phyloP scores from a whole-genome alignment of 2,329 filamentous ascomycete species.

The Epichloe amarillans region DNA sequence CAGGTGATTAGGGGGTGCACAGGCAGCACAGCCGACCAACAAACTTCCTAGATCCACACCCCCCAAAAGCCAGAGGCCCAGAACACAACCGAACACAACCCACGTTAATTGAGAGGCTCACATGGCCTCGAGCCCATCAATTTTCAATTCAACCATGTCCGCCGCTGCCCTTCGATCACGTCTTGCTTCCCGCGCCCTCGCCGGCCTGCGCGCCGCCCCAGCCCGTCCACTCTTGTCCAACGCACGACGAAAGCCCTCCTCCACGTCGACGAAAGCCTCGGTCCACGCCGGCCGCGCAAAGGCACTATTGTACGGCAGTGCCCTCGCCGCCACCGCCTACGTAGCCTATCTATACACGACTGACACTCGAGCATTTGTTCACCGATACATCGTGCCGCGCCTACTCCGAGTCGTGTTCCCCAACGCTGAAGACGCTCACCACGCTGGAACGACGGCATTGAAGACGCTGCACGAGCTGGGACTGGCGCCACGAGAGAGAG shows the following conservation, averaged over 20 bases:
- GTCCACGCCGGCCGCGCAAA: conserved; percentile 20
- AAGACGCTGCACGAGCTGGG: conserved; percentile 60
- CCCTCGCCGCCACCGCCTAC: conserved; percentile 27
- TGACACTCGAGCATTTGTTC: conserved; percentile 58
- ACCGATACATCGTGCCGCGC: conserved; percentile 55
- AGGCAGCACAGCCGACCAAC: too few species aligned
- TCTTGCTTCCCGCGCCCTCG: conserved; percentile 6
- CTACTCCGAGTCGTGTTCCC: conserved; percentile 52
- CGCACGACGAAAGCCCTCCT: conserved; percentile 18
- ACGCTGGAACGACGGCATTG: conserved; percentile 57
- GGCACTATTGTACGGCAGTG: conserved; percentile 26
- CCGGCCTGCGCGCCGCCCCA: conserved; percentile 2
- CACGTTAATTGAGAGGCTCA: conserved; percentile 8
- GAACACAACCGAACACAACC: not conserved
- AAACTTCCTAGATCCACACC: not conserved
- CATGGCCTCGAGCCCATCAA: conserved; percentile 2
- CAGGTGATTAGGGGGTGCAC: too few species aligned
- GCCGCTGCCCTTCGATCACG: conserved; percentile 8
- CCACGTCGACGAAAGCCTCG: conserved; percentile 17
- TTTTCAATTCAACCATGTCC: conserved; percentile 4
- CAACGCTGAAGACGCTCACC: conserved; percentile 87
- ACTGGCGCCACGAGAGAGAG: conserved; percentile 72
- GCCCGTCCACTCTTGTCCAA: conserved; percentile 1
- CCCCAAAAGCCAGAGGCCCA: not conserved
- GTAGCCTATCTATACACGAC: conserved; percentile 56